Evolutionary conservation across 1,139 yeast species (phyloP), one percentile per base, ranked within the genome.

Genomic region (Candida tunisiensis): DNA sequence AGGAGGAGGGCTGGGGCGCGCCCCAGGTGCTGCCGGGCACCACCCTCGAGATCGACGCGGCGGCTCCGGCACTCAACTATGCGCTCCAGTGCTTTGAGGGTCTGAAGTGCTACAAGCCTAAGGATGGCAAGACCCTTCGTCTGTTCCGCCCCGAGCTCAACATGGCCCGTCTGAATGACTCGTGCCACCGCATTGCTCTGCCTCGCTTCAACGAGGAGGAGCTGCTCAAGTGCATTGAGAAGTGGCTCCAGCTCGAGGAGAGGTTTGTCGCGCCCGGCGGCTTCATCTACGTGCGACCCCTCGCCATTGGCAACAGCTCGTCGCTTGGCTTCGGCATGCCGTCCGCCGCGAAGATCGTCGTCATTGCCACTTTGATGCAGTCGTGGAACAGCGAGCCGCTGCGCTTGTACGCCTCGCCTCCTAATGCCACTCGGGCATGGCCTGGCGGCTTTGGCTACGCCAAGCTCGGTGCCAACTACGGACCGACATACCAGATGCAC

Each of bases 401-500:
- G 82, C 83, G 56, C 94, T 96, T 19, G 93, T 88, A 27, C 64
- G 72, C 31, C 63, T 88, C 35, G 93, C 83, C 58, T 96, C 96
- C 40, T 48, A 72, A 79, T 42, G 93, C 93, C 26, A 88, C 83
- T 15, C 75, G 96, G 59, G 95, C 98, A 10, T 88, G 96, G 96
- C 96, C 96, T 45, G 94, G 94, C 46, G 98, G 96, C 51, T 82
- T 74, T 38, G 98, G 98, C 55, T 74, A 83, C 64, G 74, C 71
- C 56, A 88, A 88, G 60, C 69, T 88, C 44, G 98, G 98, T 53
- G 96, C 94, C 34, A 88, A 88, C 60, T 88, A 88, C 50, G 96
- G 95, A 24, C 94, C 96, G 31, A 78, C 94, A 52, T 69, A 83
- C 46, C 65, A 69, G 46, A 95, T 96, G 16, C 94, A 80, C 58